Evolutionary conservation across 208 protist genomes (phyloP).

Genomic region (Leishmania tarentolae): DNA sequence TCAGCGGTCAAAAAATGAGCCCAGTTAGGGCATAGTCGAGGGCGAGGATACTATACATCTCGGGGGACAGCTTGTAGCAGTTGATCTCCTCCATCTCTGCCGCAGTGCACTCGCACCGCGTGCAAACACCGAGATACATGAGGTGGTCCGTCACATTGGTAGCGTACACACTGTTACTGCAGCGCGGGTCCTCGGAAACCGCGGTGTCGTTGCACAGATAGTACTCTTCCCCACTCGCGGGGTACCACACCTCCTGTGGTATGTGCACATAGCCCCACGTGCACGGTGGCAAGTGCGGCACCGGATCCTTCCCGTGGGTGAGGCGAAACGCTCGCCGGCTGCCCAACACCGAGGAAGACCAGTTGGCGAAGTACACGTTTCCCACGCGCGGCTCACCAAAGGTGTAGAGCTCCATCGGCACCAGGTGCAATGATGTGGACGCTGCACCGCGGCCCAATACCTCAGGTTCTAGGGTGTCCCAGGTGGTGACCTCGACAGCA

Average conservation of each 20-base stretch:
- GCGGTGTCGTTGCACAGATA: constrained; percentile 40
- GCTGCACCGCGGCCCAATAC: neutral
- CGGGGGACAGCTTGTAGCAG: constrained; percentile 12
- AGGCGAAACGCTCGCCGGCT: constrained; percentile 42
- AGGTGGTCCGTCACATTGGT: constrained; percentile 50
- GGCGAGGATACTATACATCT: constrained; percentile 8
- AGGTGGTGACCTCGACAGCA: constrained; percentile 39
- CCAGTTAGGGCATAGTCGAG: constrained; percentile 8
- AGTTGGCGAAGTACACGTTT: constrained; percentile 51
- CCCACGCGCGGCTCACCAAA: constrained; percentile 77
- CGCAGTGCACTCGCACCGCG: constrained; percentile 40
- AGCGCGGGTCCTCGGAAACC: constrained; percentile 43
- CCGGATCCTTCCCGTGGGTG: constrained; percentile 53
- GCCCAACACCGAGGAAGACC: constrained; percentile 31
- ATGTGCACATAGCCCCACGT: constrained; percentile 49
- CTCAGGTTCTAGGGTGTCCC: neutral
- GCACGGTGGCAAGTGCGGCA: constrained; percentile 58
- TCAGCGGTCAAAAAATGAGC: neutral
- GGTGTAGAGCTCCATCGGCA: constrained; percentile 61
- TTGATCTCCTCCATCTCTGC: constrained; percentile 26
- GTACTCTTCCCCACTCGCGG: constrained; percentile 8
- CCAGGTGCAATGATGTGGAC: neutral
- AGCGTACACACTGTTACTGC: constrained; percentile 49
- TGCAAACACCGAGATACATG: constrained; percentile 57
- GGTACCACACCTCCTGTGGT: constrained; percentile 60